Evolutionary conservation across 106 monocot genomes (phyloP), one percentile per base, ranked within the genome.

Genomic region (Xerophyta viscosa): DNA sequence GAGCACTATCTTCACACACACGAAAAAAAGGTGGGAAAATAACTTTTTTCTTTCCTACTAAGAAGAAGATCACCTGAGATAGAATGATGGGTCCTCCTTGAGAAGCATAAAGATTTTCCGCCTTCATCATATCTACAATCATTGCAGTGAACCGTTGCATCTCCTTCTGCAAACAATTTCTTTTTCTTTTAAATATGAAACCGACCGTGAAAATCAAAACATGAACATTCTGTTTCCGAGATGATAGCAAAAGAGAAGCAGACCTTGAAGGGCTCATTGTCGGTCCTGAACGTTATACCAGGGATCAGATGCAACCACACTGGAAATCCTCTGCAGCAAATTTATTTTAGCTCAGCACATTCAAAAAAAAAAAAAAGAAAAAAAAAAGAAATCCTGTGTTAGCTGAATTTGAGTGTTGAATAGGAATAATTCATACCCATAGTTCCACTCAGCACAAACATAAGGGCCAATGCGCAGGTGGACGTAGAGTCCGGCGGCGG

Each of bases 81-180:
- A 86, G 64, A 66, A 96, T 89, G 64, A 96, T 82, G 14, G 96
- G 96, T 31, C 96, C 96, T 14, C 96, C 96, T 68, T 96, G 96
- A 9, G 89, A 96, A 11, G 96, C 89, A 61, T 82, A 96, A 22
- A 96, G 82, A 14, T 79, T 86, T 49, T 89, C 86, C 52, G 69
- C 55, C 63, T 85, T 76, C 85, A 82, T 89, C 73, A 85, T 65
- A 54, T 77, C 79, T 25, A 92, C 91, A 27, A 96, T 86, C 72
- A 77, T 96, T 7, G 71, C 67, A 0, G 89, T 85, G 67, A 96
- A 96, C 10, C 70, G 51, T 65, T 82, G 75, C 96, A 96, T 89
- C 73, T 96, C 96, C 4, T 27, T 36, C 91, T 92, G 68, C 7
- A 36, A 67, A 26, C 2, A 13, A 17, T n/a, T n/a, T n/a, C n/a